Percentiles rank a stretch among this genome's conserved stretches.
Conservation (phyloP, 2,329 filamentous ascomycete genomes). For the Colletotrichum sp. region DNA sequence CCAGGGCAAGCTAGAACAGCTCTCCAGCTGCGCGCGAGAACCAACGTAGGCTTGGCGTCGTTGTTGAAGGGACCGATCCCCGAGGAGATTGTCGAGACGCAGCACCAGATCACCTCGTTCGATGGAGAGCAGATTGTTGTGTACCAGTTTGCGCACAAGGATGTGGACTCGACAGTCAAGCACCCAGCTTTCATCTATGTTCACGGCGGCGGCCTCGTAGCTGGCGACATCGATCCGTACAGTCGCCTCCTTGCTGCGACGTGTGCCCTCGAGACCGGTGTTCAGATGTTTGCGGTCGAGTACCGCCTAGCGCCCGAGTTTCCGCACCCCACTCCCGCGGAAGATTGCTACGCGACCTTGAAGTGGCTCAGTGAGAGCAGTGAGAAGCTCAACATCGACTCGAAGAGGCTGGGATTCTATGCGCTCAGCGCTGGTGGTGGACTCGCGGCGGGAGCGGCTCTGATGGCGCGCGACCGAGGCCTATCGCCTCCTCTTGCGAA, state of each 20-base stretch:
- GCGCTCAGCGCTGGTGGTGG: constrained; percentile 28
- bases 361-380: constrained; percentile 29
- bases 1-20: not conserved
- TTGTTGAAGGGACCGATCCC: not conserved
- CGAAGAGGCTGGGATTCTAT: constrained; percentile 23
- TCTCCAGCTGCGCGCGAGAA: not conserved
- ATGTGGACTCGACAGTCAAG: not conserved
- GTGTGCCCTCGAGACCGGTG: constrained; percentile 26
- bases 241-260: not conserved
- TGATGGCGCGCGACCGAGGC: constrained; percentile 42
- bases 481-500: constrained; percentile 30
- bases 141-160: not conserved
- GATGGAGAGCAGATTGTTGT: constrained; percentile 7
- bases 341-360: constrained; percentile 39
- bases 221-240: constrained; percentile 30
- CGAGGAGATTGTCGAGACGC: not conserved
- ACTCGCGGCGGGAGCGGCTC: constrained; percentile 27
- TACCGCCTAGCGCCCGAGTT: constrained; percentile 49
- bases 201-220: constrained; percentile 48
- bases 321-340: constrained; percentile 35
- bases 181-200: constrained; percentile 39
- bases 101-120: not conserved
- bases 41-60: not conserved
- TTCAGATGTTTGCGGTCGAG: constrained; percentile 41
- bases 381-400: constrained; percentile 22